Percentiles rank a stretch among this genome's conserved stretches.
Evolutionary conservation across 108 stramenopile species (phyloP).

Genomic region (Stephanodiscus triporus): DNA sequence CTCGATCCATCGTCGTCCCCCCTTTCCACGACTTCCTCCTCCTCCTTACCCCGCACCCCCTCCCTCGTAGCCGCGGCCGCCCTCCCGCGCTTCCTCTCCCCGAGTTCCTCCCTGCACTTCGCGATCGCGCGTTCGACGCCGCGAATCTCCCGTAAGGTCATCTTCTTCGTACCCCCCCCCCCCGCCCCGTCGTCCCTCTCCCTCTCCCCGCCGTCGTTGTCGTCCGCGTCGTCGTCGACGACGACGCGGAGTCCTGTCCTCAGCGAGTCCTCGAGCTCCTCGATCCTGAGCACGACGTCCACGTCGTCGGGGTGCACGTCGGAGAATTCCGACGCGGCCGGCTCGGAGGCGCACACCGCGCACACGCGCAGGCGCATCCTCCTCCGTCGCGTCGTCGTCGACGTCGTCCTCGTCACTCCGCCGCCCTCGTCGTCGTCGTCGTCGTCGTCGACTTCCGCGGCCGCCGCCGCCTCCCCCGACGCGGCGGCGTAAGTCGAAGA

Average conservation of each 20-base stretch:
- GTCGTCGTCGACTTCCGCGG: conserved; percentile 6
- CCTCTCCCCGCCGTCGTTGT: conserved; percentile 65
- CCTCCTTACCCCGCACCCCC: conserved; percentile 8
- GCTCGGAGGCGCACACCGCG: conserved; percentile 77
- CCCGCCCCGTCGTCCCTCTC: no score
- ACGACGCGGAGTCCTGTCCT: conserved; percentile 25
- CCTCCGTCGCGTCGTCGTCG: neutral
- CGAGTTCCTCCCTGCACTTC: conserved; percentile 31
- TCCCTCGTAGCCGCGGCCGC: conserved; percentile 19
- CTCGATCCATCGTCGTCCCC: conserved; percentile 32
- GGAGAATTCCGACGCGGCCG: conserved; percentile 70
- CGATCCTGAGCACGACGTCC: conserved; percentile 41
- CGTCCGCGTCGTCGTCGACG: conserved; percentile 55
- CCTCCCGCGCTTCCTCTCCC: conserved; percentile 25
- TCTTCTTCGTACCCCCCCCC: no score
- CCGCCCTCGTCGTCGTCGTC: conserved; percentile 2
- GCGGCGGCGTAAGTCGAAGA: conserved; percentile 11
- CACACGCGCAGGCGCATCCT: conserved; percentile 52
- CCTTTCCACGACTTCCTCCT: conserved; percentile 25
- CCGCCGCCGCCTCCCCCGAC: neutral
- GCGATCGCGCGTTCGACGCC: no score
- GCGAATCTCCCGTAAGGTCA: no score
- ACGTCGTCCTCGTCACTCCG: neutral
- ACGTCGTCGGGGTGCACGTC: conserved; percentile 52
- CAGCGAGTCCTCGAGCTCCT: conserved; percentile 41